These are phyloP conservation scores for Alliaria petiolata DNA, from an alignment of 345 rosid genomes.

Conservation along the genomic window DNA sequence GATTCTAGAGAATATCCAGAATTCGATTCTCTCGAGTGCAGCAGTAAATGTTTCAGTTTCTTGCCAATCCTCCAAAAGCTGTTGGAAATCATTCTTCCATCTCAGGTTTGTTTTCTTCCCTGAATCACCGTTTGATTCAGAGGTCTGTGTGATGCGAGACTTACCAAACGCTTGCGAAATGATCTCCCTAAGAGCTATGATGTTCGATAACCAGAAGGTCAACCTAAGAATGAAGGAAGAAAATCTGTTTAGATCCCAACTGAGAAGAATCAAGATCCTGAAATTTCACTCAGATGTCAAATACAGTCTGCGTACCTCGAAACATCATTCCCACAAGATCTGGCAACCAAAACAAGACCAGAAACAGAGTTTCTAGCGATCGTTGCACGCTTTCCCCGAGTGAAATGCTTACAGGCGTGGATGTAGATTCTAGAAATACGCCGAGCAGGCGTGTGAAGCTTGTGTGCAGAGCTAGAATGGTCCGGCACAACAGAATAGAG, in stretches of 20 bases:
- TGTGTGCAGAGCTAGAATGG: conserved; percentile 87
- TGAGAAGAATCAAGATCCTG: no score
- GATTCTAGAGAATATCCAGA: conserved; percentile 88
- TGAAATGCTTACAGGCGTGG: conserved; percentile 84
- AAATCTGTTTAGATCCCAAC: neutral
- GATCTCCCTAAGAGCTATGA: conserved; percentile 75
- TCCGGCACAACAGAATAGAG: conserved; percentile 87
- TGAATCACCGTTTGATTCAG: conserved; percentile 36
- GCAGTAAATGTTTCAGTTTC: conserved; percentile 74
- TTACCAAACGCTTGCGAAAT: conserved; percentile 72
- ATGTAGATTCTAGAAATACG: conserved; percentile 88
- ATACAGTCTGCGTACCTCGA: conserved; percentile 48
- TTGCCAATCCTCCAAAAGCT: conserved; percentile 78
- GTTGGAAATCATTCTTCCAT: conserved; percentile 44
- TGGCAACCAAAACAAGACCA: conserved; percentile 79
- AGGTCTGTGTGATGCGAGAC: conserved; percentile 39
- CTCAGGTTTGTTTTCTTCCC: conserved; percentile 24
- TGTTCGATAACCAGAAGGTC: conserved; percentile 90
- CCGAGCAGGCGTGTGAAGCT: conserved; percentile 91
- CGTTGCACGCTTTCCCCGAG: conserved; percentile 62
- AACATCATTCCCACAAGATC: conserved; percentile 91
- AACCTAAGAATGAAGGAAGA: conserved; percentile 49
- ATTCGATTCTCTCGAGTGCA: conserved; percentile 79
- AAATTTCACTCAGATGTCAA: neutral
- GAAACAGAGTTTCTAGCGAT: conserved; percentile 78